Base-by-base conservation (phyloP, 345 rosid species). In the Odontarrhena argentea region DNA sequence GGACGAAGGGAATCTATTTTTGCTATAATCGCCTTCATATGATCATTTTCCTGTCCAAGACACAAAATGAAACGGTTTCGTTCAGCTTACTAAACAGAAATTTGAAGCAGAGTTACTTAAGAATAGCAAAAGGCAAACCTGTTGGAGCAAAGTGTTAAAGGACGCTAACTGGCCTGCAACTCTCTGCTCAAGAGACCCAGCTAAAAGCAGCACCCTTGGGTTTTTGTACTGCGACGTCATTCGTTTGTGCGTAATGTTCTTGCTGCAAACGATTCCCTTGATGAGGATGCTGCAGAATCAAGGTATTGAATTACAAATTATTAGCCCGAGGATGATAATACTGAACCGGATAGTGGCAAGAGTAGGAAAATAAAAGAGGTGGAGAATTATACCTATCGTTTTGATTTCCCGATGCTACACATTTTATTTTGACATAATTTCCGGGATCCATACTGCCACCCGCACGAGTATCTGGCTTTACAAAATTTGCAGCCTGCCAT, bases 371-470 rank as follows among this genome's bases (percentile, higher is more conserved):
- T 3, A 8, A 50, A 4, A 50, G 5, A 3, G 36, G 15, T 9
- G 41, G 9, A 37, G 44, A 8, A 24, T 3, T 15, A 55, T 86
- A 95, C 99, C 99, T 95, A 56, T 88, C 96, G 45, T 65, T 80
- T 75, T 90, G 96, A 58, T 69, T 83, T 77, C 97, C 99, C 1
- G 89, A 80, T 48, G 97, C 91, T 65, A 95, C 81, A 74, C 99
- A 95, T 73, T 95, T 95, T 53, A 95, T 86, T 78, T 95, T 91
- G 70, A 95, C 96, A 74, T 95, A 95, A 67, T 95, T 78, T 59
- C 71, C 87, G 3, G 99, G 99, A 79, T 95, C 99, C 99, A 95
- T 95, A 79, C 97, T 95, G 69, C 97, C 99, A 24, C 97, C 99
- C 67, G 76, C 84, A 78, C 96, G 87, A 65, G 96, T 95, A 79